Percentiles rank a stretch among this genome's conserved stretches.
These are phyloP conservation scores for Earliella scabrosa DNA, from an alignment of 1,284 basidiomycete genomes.

Conservation along the genomic window DNA sequence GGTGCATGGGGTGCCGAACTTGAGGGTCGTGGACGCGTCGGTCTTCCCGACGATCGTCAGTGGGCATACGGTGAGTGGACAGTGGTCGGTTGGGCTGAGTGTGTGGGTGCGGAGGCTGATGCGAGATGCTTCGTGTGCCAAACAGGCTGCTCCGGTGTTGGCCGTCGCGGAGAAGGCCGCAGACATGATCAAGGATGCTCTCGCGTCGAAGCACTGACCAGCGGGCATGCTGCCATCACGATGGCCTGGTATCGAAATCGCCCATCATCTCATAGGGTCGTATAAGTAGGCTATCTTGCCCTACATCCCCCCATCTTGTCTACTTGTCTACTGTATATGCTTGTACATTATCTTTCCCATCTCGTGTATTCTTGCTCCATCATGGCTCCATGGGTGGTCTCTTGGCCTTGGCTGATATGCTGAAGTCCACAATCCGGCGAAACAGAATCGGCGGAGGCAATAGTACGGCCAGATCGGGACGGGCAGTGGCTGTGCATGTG, in stretches of 20 bases:
- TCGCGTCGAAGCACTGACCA: conserved; percentile 1
- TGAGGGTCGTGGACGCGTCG: conserved; percentile 65
- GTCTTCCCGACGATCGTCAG: conserved; percentile 61
- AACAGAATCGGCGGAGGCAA: too few relatives aligned
- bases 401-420: too few relatives aligned
- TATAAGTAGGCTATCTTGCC: background rate
- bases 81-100: too few relatives aligned
- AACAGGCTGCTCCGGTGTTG: conserved; percentile 61
- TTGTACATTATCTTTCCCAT: background rate
- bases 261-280: too few relatives aligned
- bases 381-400: too few relatives aligned
- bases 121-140: background rate
- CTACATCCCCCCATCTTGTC: too few relatives aligned
- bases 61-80: conserved; percentile 59
- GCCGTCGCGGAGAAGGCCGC: conserved; percentile 69
- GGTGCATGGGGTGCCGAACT: conserved; percentile 42
- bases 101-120: background rate
- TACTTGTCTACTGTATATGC: background rate
- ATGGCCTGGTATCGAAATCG: too few relatives aligned
- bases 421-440: too few relatives aligned
- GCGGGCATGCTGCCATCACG: too few relatives aligned
- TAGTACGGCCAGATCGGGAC: too few relatives aligned
- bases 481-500: conserved; percentile 1
- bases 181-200: conserved; percentile 55
- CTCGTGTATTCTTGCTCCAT: background rate